Evolutionary conservation across 192 early-diverging fungal genomes (phyloP).

Genomic region (Coemansia sp.): DNA sequence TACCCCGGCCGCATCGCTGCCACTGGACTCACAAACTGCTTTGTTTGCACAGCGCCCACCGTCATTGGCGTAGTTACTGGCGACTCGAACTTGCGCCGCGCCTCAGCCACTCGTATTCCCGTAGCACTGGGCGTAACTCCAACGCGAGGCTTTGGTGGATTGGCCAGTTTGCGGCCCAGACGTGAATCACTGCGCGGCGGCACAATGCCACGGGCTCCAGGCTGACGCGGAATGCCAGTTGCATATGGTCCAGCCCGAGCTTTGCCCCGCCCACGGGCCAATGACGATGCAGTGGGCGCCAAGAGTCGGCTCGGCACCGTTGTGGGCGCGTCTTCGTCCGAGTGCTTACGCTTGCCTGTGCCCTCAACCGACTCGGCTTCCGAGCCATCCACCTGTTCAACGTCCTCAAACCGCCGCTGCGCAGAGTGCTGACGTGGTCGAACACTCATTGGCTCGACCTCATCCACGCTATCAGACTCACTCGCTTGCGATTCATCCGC

Average conservation of each 20-base stretch:
- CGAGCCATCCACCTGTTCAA: conserved; percentile 17
- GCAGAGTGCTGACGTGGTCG: no score
- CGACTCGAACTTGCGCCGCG: conserved; percentile 37
- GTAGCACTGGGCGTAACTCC: conserved; percentile 1
- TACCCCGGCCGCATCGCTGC: conserved; percentile 48
- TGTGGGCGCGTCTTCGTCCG: conserved; percentile 22
- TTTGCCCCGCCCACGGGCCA: conserved; percentile 23
- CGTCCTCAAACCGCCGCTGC: conserved; percentile 18
- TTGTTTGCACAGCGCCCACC: not conserved
- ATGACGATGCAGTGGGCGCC: conserved; percentile 12
- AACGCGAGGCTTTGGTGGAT: conserved; percentile 5
- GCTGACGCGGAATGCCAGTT: conserved; percentile 27
- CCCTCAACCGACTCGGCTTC: conserved; percentile 7
- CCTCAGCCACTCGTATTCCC: conserved; percentile 37
- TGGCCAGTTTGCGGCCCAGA: not conserved
- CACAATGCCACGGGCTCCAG: conserved; percentile 12
- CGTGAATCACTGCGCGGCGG: conserved; percentile 31
- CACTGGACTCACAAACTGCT: conserved; percentile 33
- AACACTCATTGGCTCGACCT: not conserved
- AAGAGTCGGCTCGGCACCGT: conserved; percentile 6
- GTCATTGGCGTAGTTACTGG: not conserved
- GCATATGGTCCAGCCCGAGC: not conserved
- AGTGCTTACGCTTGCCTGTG: conserved; percentile 46
- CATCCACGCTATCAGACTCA: not conserved
- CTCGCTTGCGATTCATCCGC: conserved; percentile 6